Percentiles rank a stretch among this genome's conserved stretches.
Evolutionary conservation across 2,329 filamentous ascomycete genomes (phyloP).

Genomic region (Penicillium sp.): DNA sequence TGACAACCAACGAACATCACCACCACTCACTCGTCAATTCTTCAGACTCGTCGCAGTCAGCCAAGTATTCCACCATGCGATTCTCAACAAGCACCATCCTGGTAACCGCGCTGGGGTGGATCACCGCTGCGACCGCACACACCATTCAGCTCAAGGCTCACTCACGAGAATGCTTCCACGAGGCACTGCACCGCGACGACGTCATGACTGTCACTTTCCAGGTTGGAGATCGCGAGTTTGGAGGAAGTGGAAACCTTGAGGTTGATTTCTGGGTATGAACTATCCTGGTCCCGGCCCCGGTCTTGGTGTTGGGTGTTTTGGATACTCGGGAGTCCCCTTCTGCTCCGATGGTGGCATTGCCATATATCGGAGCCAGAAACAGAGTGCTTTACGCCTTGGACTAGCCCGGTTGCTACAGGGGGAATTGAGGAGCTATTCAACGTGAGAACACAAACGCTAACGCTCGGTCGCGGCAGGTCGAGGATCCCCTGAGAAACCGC

Average conservation of each 20-base stretch:
- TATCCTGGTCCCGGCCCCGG: slow-evolving; percentile 3
- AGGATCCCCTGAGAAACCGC: slow-evolving; percentile 66
- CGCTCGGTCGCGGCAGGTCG: slow-evolving; percentile 48
- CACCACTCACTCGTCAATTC: slow-evolving; percentile 7
- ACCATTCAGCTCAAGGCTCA: slow-evolving; percentile 93
- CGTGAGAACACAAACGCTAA: slow-evolving; percentile 8
- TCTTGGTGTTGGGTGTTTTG: neutral
- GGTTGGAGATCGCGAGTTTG: slow-evolving; percentile 93
- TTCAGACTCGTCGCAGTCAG: neutral
- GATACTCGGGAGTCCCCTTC: neutral
- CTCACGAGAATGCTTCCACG: slow-evolving; percentile 95
- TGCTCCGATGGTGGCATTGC: neutral
- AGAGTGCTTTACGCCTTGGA: neutral
- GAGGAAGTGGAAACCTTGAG: slow-evolving; percentile 84
- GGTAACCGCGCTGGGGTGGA: slow-evolving; percentile 47
- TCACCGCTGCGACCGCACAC: slow-evolving; percentile 65
- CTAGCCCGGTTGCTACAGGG: neutral
- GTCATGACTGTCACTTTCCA: slow-evolving; percentile 98
- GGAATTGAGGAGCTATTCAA: neutral
- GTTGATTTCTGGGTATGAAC: slow-evolving; percentile 90
- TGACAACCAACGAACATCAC: slow-evolving; percentile 8
- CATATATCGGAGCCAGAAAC: neutral
- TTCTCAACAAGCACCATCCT: slow-evolving; percentile 34
- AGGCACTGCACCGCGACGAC: slow-evolving; percentile 83
- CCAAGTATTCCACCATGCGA: slow-evolving; percentile 30